A percentile compares a stretch with the other conserved stretches of the same genome.
Conservation (phyloP, 2,329 filamentous ascomycete species). For the Grosmannia huntii region DNA sequence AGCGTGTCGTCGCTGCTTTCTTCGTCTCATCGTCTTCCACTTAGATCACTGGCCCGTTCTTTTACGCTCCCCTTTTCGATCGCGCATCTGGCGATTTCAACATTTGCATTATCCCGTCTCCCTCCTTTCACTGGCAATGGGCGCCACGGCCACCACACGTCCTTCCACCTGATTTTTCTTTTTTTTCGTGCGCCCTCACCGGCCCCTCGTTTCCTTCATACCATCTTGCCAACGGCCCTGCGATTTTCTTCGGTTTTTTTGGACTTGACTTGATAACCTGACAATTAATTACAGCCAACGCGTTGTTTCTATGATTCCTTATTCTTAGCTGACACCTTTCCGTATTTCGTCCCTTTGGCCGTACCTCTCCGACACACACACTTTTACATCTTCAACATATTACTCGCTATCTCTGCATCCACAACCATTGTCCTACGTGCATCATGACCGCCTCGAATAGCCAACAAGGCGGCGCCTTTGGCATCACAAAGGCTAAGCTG, state of each 20-base stretch:
- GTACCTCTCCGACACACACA: not conserved
- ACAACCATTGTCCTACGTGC: not conserved
- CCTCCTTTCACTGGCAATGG: conserved; percentile 2
- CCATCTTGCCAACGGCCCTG: not conserved
- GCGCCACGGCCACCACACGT: not conserved
- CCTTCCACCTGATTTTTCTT: not conserved
- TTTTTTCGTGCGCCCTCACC: not conserved
- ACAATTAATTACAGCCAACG: not conserved
- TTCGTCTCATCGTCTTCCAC: not conserved
- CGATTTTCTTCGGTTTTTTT: not conserved
- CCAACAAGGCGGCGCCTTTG: conserved; percentile 14
- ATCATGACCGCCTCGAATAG: conserved; percentile 12
- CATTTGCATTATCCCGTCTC: not conserved
- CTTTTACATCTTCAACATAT: not conserved
- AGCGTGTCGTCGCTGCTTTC: not conserved
- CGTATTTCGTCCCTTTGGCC: not conserved
- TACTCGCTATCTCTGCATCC: not conserved
- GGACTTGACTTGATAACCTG: not conserved
- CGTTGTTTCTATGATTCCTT: not conserved
- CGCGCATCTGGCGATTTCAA: not conserved
- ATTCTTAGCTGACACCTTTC: not conserved
- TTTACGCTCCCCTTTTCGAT: not conserved
- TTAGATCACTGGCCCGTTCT: not conserved
- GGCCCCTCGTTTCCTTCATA: not conserved
- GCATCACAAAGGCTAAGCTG: conserved; percentile 23